phyloP scores from a whole-genome alignment of 228 moss, liverwort and hornwort species.

The Sphagnum magellanicum region DNA sequence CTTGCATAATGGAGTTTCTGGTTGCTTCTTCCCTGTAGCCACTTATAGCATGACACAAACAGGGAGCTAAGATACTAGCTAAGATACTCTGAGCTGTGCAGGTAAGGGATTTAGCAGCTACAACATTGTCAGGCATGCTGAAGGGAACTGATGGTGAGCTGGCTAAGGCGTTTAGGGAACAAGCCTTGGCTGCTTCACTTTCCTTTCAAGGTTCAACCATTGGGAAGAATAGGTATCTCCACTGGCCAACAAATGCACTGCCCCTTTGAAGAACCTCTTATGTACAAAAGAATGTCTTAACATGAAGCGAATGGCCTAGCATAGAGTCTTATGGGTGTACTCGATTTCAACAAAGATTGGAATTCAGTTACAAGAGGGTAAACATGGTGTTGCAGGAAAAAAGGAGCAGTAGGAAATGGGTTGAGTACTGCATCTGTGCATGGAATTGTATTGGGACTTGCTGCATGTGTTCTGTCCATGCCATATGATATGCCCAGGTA shows the following conservation, averaged over 20 bases:
- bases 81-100: slow-evolving; percentile 28
- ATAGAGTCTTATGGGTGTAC: no score
- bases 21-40: not conserved
- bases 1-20: not conserved
- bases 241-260: no score
- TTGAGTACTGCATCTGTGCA: slow-evolving; percentile 58
- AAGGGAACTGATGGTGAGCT: slow-evolving; percentile 75
- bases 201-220: slow-evolving; percentile 37
- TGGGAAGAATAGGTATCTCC: slow-evolving; percentile 40
- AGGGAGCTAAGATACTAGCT: not conserved
- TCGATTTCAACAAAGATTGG: no score
- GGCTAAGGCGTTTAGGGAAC: slow-evolving; percentile 73
- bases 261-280: no score
- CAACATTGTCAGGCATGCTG: slow-evolving; percentile 89
- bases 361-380: not conserved
- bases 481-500: slow-evolving; percentile 98
- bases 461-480: slow-evolving; percentile 89
- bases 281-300: no score
- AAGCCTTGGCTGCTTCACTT: slow-evolving; percentile 48
- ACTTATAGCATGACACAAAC: not conserved
- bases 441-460: slow-evolving; percentile 79
- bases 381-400: slow-evolving; percentile 41
- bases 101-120: slow-evolving; percentile 92
- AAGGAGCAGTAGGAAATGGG: slow-evolving; percentile 32
- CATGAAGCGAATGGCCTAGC: no score